A percentile compares a stretch with the other conserved stretches of the same genome.
Evolutionary conservation across 2,329 filamentous ascomycete genomes (phyloP).

Genomic region (Cladosporium sp.): DNA sequence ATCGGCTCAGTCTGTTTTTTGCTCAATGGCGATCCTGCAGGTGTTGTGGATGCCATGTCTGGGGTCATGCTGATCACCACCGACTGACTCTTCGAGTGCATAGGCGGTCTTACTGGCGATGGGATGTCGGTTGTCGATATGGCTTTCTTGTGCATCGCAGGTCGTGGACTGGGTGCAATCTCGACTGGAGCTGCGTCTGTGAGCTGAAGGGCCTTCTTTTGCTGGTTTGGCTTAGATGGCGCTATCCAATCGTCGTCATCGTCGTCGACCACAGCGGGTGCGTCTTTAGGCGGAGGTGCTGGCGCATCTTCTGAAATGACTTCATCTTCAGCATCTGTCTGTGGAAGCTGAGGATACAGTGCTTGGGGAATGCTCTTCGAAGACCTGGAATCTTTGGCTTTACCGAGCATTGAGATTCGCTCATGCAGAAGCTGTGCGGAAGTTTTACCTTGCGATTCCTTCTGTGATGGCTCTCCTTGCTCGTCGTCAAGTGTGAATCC

Average conservation of each 20-base stretch:
- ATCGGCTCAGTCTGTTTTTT: conserved; percentile 68
- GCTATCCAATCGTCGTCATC: conserved; percentile 63
- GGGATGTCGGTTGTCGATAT: conserved; percentile 39
- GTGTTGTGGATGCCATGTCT: conserved; percentile 52
- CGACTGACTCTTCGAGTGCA: conserved; percentile 59
- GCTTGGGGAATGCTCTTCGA: conserved; percentile 42
- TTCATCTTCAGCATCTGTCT: conserved; percentile 7
- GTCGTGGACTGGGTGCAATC: conserved; percentile 31
- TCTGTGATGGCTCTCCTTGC: conserved; percentile 45
- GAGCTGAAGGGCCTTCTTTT: conserved; percentile 9
- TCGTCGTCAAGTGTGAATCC: conserved; percentile 57
- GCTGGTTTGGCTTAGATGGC: conserved; percentile 39
- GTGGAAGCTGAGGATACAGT: conserved; percentile 43
- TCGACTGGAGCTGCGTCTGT: neutral
- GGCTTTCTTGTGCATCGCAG: conserved; percentile 38
- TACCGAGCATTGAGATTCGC: conserved; percentile 75
- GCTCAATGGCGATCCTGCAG: conserved; percentile 54
- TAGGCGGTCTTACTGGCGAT: conserved; percentile 47
- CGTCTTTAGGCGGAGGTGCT: conserved; percentile 12
- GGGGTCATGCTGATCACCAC: conserved; percentile 43
- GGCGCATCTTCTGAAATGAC: neutral
- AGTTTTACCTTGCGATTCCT: conserved; percentile 65
- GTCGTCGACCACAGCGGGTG: conserved; percentile 36
- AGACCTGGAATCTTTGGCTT: conserved; percentile 51
- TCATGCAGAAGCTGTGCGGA: conserved; percentile 94